These are phyloP conservation scores for Naganishia randhawae DNA, from an alignment of 768 basidiomycete species.

Conservation along the genomic window DNA sequence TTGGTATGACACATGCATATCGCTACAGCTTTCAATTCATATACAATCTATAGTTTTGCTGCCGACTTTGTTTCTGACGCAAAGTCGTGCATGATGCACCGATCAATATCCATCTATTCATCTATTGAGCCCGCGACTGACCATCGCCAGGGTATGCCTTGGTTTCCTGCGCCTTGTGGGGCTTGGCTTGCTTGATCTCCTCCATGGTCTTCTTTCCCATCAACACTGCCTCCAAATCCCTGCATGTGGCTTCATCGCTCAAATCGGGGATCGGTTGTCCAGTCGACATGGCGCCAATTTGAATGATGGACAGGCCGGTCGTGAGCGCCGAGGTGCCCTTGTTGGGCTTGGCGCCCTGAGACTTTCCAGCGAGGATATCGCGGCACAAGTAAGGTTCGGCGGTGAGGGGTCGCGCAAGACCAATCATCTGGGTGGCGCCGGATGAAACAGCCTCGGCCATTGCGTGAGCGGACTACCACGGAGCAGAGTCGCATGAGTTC, in stretches of 20 bases:
- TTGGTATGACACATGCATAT: background rate
- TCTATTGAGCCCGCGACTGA: constrained; percentile 17
- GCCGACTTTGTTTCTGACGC: background rate
- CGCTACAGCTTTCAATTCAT: background rate
- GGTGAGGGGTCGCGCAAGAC: constrained; percentile 45
- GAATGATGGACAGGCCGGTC: constrained; percentile 28
- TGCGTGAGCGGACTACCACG: constrained; percentile 19
- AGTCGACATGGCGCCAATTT: constrained; percentile 24
- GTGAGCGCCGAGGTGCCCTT: constrained; percentile 25
- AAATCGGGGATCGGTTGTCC: constrained; percentile 33
- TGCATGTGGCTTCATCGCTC: constrained; percentile 25
- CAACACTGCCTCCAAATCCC: constrained; percentile 22
- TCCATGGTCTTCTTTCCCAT: constrained; percentile 32
- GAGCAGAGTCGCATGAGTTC: background rate
- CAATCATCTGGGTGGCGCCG: constrained; percentile 35
- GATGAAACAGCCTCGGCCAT: constrained; percentile 42
- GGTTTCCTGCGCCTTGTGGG: constrained; percentile 26
- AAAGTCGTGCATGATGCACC: background rate
- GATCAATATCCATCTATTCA: background rate
- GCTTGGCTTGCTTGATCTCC: constrained; percentile 25
- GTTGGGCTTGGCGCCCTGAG: constrained; percentile 36
- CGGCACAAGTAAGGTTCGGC: constrained; percentile 44
- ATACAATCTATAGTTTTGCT: background rate
- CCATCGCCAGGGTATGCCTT: constrained; percentile 17
- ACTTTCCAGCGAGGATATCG: constrained; percentile 40